Conservation (phyloP, 2,329 filamentous ascomycete genomes). For the Raffaelea deltoideospora region DNA sequence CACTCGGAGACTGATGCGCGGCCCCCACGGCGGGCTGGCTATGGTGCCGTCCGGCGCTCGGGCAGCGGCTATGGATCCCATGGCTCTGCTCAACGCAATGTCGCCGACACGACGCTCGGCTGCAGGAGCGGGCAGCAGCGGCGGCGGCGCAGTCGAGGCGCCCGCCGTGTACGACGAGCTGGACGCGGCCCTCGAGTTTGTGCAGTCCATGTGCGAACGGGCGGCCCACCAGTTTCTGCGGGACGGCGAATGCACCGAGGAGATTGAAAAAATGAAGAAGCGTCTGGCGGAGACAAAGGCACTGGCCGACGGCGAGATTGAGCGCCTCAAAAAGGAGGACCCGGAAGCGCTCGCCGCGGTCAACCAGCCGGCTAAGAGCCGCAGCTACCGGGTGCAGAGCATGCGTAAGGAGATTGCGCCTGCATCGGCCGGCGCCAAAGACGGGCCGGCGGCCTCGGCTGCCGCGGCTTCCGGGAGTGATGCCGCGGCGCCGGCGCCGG, state of each 20-base stretch:
- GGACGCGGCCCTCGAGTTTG: slow-evolving; percentile 65
- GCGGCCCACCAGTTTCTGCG: slow-evolving; percentile 83
- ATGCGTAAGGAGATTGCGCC: slow-evolving; percentile 29
- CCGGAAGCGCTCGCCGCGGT: slow-evolving; percentile 24
- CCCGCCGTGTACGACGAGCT: slow-evolving; percentile 52
- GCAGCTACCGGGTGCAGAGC: slow-evolving; percentile 36
- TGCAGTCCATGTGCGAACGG: slow-evolving; percentile 69
- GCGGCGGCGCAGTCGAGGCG: no score
- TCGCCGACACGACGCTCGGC: no score
- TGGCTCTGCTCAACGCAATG: no score
- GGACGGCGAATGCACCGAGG: slow-evolving; percentile 67
- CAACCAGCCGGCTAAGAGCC: slow-evolving; percentile 24
- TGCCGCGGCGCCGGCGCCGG: neutral
- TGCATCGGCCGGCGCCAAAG: slow-evolving; percentile 13
- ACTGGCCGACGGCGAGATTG: slow-evolving; percentile 43
- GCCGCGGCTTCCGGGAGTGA: neutral
- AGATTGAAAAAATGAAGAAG: slow-evolving; percentile 54
- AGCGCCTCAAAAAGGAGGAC: slow-evolving; percentile 38
- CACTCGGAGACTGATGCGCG: no score
- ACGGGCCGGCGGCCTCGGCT: neutral
- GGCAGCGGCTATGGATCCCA: no score
- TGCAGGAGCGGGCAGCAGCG: slow-evolving; percentile 1
- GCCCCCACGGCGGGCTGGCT: neutral
- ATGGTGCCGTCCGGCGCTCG: slow-evolving; percentile 4
- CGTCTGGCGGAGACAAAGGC: slow-evolving; percentile 49